phyloP scores from a whole-genome alignment of 2,329 filamentous ascomycete species.

The Sporothrix dimorphospora region DNA sequence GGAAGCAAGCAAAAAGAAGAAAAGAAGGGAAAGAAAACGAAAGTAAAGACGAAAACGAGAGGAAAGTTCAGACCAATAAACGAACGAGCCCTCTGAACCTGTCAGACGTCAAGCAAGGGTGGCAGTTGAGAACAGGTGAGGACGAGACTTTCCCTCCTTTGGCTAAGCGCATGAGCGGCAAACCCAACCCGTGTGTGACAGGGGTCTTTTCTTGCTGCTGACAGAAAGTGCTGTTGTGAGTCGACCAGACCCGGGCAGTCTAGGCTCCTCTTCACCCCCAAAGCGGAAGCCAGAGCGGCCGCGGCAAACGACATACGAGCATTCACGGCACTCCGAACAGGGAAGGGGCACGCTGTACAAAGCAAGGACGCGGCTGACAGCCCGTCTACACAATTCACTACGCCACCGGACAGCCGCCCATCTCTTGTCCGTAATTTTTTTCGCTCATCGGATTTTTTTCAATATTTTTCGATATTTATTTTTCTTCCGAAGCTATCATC shows the following conservation, averaged over 20 bases:
- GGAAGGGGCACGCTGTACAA: not conserved
- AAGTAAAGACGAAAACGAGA: not conserved
- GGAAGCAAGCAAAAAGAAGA: not conserved
- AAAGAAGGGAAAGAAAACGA: not conserved
- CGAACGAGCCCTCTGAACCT: not conserved
- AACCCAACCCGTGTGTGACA: slow-evolving; percentile 17
- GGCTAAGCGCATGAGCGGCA: slow-evolving; percentile 21
- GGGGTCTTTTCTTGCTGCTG: slow-evolving; percentile 1
- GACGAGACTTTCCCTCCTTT: not conserved
- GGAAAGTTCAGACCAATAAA: not conserved
- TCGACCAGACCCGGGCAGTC: not conserved
- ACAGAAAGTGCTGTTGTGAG: not conserved
- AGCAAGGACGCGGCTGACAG: not conserved
- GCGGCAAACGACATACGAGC: slow-evolving; percentile 10
- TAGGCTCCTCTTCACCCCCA: not conserved
- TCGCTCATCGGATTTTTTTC: not conserved
- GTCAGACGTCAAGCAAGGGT: not conserved
- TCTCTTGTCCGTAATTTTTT: not conserved
- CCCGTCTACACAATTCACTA: not conserved
- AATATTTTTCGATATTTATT: not conserved
- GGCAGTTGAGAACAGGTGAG: not conserved
- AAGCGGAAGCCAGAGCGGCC: slow-evolving; percentile 13
- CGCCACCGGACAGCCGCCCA: not conserved
- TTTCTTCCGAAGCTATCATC: not conserved
- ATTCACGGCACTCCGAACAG: not conserved